phyloP scores from a whole-genome alignment of 2,329 filamentous ascomycete species.

The Colletotrichum sp. region DNA sequence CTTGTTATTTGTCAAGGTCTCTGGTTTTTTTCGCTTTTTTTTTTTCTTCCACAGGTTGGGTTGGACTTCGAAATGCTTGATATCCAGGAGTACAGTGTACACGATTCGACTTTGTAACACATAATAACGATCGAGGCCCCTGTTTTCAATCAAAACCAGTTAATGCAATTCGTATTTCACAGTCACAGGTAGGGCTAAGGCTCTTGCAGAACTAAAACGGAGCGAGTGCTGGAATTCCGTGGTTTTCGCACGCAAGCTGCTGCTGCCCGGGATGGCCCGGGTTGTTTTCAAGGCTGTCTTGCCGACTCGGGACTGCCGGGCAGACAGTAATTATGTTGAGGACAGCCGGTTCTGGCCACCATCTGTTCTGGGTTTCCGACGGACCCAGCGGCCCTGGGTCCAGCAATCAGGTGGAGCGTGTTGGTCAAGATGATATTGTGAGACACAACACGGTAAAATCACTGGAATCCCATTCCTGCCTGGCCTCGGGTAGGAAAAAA shows the following conservation, averaged over 20 bases:
- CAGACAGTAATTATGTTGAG: background rate
- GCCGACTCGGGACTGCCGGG: background rate
- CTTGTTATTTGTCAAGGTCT: background rate
- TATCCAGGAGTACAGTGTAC: constrained; percentile 19
- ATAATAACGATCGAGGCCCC: background rate
- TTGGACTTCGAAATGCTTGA: constrained; percentile 15
- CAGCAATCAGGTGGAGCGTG: background rate
- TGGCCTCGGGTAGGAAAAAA: background rate
- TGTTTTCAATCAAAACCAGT: background rate
- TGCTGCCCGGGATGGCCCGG: background rate
- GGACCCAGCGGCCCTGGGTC: background rate
- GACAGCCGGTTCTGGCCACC: background rate
- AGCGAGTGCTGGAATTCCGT: background rate
- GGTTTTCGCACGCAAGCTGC: background rate
- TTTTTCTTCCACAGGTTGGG: background rate
- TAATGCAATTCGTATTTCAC: background rate
- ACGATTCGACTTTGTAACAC: background rate
- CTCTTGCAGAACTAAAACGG: background rate
- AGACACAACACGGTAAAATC: background rate
- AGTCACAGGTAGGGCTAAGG: background rate
- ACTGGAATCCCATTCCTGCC: constrained; percentile 7
- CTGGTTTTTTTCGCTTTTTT: background rate
- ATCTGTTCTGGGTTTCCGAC: background rate
- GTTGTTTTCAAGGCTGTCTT: background rate
- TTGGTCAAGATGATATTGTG: background rate